A percentile compares a stretch with the other conserved stretches of the same genome.
Evolutionary conservation across 768 basidiomycete genomes (phyloP).

Genomic region (Amanita exitialis): DNA sequence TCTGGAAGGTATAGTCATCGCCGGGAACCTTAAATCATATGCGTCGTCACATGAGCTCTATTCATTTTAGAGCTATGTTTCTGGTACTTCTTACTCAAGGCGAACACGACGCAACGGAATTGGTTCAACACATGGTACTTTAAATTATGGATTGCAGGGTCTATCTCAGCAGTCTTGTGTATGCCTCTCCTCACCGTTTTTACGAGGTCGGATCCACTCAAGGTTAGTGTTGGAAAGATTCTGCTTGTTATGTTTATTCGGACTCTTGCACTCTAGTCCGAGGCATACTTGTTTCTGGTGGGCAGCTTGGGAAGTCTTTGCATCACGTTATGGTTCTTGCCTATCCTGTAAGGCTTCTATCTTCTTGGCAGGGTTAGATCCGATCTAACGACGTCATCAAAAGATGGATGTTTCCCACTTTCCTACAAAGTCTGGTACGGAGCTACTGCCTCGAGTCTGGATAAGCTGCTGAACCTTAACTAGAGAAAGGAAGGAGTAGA

Average conservation of each 20-base stretch:
- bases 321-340: constrained; percentile 66
- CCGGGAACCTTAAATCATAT: not conserved
- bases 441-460: not conserved
- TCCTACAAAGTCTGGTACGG: constrained; percentile 50
- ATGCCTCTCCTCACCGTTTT: constrained; percentile 66
- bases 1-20: constrained; percentile 48
- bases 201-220: constrained; percentile 46
- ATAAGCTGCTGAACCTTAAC: not conserved
- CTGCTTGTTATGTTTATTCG: constrained; percentile 6
- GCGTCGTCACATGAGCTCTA: not conserved
- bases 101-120: constrained; percentile 48
- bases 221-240: constrained; percentile 28
- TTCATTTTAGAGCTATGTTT: constrained; percentile 61
- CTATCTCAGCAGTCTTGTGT: constrained; percentile 44
- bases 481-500: constrained; percentile 60
- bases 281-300: constrained; percentile 59
- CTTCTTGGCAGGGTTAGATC: not conserved
- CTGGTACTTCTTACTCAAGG: constrained; percentile 76
- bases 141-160: constrained; percentile 63
- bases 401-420: constrained; percentile 59
- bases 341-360: constrained; percentile 43
- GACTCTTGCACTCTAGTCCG: constrained; percentile 35
- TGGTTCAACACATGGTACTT: constrained; percentile 77
- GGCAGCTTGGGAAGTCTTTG: constrained; percentile 62
- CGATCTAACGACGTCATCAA: constrained; percentile 7